Conservation (phyloP, 148 eudicot species). For the Cornus suecica region DNA sequence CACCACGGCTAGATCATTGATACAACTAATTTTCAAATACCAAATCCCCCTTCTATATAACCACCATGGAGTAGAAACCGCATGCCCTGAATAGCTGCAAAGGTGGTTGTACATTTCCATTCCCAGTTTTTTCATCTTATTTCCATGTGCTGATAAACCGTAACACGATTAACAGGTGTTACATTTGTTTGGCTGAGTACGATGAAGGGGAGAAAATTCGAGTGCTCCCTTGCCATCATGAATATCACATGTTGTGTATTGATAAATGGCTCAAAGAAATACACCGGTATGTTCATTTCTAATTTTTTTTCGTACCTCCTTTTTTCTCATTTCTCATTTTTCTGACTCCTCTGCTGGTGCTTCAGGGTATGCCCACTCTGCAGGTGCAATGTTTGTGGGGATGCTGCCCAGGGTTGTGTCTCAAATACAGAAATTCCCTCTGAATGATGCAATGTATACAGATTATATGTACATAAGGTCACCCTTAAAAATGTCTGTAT, state of each 20-base stretch:
- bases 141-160: not conserved
- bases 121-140: not conserved
- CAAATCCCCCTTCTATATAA: too few species aligned
- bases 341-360: constrained; percentile 13
- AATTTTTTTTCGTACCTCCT: too few species aligned
- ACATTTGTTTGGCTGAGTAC: constrained; percentile 74
- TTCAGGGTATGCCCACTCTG: constrained; percentile 77
- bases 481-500: not conserved
- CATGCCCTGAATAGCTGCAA: too few species aligned
- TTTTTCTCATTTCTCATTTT: too few species aligned
- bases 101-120: too few species aligned
- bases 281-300: constrained; percentile 53
- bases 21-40: too few species aligned
- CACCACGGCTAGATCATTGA: too few species aligned
- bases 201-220: constrained; percentile 70
- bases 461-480: constrained; percentile 1
- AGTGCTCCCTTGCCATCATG: constrained; percentile 75
- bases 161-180: constrained; percentile 44
- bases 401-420: constrained; percentile 14
- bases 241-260: constrained; percentile 61
- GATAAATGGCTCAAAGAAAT: constrained; percentile 92
- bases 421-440: constrained; percentile 20
- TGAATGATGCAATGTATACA: constrained; percentile 20
- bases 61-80: too few species aligned
- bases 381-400: constrained; percentile 62